Evolutionary conservation across 2,329 filamentous ascomycete genomes (phyloP), one percentile per base, ranked within the genome.

Genomic region (Arthrobotrys musiformis): DNA sequence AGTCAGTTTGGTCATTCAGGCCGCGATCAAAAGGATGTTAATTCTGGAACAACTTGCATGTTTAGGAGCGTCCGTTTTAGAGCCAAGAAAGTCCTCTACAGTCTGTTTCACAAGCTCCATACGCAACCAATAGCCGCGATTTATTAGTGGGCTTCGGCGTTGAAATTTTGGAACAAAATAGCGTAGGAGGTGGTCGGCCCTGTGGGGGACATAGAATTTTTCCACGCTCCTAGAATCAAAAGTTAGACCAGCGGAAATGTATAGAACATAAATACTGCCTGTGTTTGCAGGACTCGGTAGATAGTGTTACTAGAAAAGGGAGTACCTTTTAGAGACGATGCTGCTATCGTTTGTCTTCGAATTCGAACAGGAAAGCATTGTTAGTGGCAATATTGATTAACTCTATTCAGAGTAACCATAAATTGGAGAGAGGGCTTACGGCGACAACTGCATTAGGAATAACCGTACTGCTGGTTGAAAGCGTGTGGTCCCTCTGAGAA

Each of bases 91-190:
- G n/a, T 87, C 85, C 19, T 87, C 87, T 17, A 97, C 90, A 4
- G 90, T 87, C 78, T 90, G 86, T 81, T 96, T 92, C 73, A 97
- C 90, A 15, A 92, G 91, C 82, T 91, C 90, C 86, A 97, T 91
- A 30, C 93, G 89, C 40, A 97, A 85, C 89, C 93, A 93, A 82
- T 97, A 97, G 58, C 93, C 93, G 52, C 94, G 88, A 83, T 97
- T 97, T 81, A 97, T 95, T 62, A 97, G 86, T 0, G 94, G 93
- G n/a, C 93, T 90, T 56, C 94, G 87, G 76, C 93, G 87, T 83
- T 93, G 90, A 80, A 92, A 91, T 82, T 94, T 96, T 80, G 89
- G 90, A 35, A 97, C 93, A 83, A 97, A 97, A 82, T 93, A 91
- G 54, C 92, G 90, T 80, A 95, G 94, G 85, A 92, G 97, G 82